phyloP scores from a whole-genome alignment of 495 filamentous ascomycete genomes.

The Symbiotaphrina buchneri region DNA sequence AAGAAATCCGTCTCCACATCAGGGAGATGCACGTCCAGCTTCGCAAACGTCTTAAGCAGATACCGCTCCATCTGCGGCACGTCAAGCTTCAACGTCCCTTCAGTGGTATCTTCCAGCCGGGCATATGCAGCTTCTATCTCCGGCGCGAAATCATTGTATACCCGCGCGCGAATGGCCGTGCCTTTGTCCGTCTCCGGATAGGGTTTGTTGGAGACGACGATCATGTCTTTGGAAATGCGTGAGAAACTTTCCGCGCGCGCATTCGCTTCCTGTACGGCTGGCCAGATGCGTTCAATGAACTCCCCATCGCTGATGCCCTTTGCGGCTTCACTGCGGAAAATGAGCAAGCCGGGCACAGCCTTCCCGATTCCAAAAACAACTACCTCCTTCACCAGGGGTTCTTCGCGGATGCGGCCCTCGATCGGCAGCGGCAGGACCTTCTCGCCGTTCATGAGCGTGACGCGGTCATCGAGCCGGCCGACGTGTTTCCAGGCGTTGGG shows the following conservation, averaged over 20 bases:
- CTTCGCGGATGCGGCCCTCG: slow-evolving; percentile 30
- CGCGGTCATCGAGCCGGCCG: neutral
- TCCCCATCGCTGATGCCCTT: slow-evolving; percentile 14
- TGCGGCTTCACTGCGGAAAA: slow-evolving; percentile 19
- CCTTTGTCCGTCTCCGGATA: slow-evolving; percentile 31
- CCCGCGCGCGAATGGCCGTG: slow-evolving; percentile 29
- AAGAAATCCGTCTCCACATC: slow-evolving; percentile 26
- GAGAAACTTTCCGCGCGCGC: too few species aligned
- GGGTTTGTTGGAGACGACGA: too few species aligned
- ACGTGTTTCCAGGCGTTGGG: too few species aligned
- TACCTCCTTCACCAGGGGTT: slow-evolving; percentile 27
- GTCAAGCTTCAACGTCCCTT: slow-evolving; percentile 15
- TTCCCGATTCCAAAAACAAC: slow-evolving; percentile 29
- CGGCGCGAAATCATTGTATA: slow-evolving; percentile 21
- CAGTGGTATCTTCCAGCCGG: slow-evolving; percentile 10
- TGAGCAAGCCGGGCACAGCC: slow-evolving; percentile 26
- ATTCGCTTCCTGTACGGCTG: slow-evolving; percentile 21
- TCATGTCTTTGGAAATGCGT: too few species aligned
- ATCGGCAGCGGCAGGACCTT: slow-evolving; percentile 43
- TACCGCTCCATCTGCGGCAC: slow-evolving; percentile 16
- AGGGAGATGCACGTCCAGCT: slow-evolving; percentile 18
- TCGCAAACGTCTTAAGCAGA: slow-evolving; percentile 19
- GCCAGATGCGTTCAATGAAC: slow-evolving; percentile 23
- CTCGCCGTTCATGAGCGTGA: slow-evolving; percentile 27
- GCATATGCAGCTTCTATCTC: slow-evolving; percentile 25